These are phyloP conservation scores for Hypholoma sublateritium DNA, from an alignment of 768 basidiomycete genomes.

Conservation along the genomic window DNA sequence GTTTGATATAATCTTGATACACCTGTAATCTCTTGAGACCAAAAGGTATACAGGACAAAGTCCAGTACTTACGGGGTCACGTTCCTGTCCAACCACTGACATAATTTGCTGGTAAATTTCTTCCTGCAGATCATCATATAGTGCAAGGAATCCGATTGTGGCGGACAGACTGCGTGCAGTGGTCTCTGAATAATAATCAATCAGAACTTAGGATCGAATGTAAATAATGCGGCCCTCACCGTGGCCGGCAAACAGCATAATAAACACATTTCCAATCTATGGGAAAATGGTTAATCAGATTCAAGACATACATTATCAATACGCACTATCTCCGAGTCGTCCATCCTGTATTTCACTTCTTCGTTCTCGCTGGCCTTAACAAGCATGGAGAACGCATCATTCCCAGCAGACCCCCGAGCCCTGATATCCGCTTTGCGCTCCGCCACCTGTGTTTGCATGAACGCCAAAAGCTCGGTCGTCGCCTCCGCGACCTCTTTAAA, in stretches of 20 bases:
- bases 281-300: not conserved
- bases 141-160: conserved; percentile 43
- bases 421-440: conserved; percentile 28
- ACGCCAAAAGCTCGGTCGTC: conserved; percentile 25
- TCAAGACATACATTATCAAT: not conserved
- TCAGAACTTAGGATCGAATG: too few species aligned
- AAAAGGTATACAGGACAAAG: not conserved
- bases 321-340: not conserved
- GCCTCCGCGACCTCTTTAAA: conserved; percentile 26
- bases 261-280: conserved; percentile 7
- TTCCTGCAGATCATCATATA: conserved; percentile 47
- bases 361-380: not conserved
- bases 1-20: conserved; percentile 39
- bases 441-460: conserved; percentile 36
- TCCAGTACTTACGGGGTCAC: conserved; percentile 15
- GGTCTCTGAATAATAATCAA: conserved; percentile 32
- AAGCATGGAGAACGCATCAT: not conserved
- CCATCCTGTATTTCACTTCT: not conserved
- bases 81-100: conserved; percentile 30
- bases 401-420: too few species aligned
- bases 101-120: conserved; percentile 47
- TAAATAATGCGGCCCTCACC: not conserved
- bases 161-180: conserved; percentile 50
- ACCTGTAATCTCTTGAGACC: conserved; percentile 18
- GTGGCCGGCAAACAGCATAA: conserved; percentile 53